phyloP scores from a whole-genome alignment of 352 stramenopile species.

The Phytopythium ostracodes region DNA sequence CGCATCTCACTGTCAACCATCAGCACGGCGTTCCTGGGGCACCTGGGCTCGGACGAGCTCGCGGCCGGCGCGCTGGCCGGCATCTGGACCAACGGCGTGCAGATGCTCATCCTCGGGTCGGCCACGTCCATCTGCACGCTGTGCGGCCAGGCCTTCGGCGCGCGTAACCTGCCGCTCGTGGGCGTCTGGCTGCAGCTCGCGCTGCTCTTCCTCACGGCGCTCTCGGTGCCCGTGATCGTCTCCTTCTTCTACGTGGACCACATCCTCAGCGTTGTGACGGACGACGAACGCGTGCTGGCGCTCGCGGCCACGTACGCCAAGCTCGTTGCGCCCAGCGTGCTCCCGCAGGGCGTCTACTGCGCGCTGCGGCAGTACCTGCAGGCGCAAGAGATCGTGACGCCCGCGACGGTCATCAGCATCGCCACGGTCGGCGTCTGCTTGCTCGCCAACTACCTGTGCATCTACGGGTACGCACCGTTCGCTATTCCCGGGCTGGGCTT shows the following conservation, averaged over 20 bases:
- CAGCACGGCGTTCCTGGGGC: constrained; percentile 71
- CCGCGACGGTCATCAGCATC: constrained; percentile 74
- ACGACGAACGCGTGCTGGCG: constrained; percentile 53
- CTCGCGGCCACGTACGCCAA: constrained; percentile 63
- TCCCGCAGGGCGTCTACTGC: constrained; percentile 69
- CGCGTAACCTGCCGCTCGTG: constrained; percentile 73
- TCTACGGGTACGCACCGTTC: constrained; percentile 69
- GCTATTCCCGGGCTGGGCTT: constrained; percentile 48
- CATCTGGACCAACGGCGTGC: constrained; percentile 78
- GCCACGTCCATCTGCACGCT: constrained; percentile 78
- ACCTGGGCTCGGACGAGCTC: constrained; percentile 70
- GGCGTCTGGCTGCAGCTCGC: constrained; percentile 79
- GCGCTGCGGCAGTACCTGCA: constrained; percentile 76
- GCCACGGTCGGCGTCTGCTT: constrained; percentile 59
- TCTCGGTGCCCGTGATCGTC: constrained; percentile 71
- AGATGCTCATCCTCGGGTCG: constrained; percentile 79
- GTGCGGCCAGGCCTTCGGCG: constrained; percentile 74
- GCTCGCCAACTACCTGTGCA: constrained; percentile 71
- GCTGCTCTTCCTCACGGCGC: constrained; percentile 58
- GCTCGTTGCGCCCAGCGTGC: constrained; percentile 54
- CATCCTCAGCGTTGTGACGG: constrained; percentile 62
- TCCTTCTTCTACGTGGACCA: constrained; percentile 81
- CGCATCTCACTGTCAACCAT: constrained; percentile 78
- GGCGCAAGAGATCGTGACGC: constrained; percentile 75
- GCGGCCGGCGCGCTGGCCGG: constrained; percentile 63